Percentiles rank a stretch among this genome's conserved stretches.
Conservation (phyloP, 2,329 filamentous ascomycete genomes). For the Epichloe festucae region DNA sequence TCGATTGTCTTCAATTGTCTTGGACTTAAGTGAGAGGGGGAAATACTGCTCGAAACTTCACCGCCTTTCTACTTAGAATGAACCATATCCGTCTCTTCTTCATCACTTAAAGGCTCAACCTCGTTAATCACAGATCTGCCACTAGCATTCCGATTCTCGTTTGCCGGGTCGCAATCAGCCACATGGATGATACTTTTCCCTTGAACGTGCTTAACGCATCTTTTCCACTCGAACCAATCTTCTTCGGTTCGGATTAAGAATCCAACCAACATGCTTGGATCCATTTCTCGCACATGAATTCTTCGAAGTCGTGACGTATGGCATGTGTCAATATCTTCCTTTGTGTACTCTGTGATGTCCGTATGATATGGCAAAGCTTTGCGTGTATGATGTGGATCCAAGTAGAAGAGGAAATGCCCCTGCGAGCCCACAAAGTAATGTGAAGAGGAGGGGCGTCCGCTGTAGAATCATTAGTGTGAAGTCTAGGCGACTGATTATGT, state of each 20-base stretch:
- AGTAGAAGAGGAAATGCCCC: slow-evolving; percentile 76
- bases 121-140: slow-evolving; percentile 71
- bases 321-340: slow-evolving; percentile 67
- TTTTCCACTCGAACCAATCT: slow-evolving; percentile 77
- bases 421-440: slow-evolving; percentile 49
- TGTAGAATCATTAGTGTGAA: slow-evolving; percentile 21
- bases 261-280: slow-evolving; percentile 93
- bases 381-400: slow-evolving; percentile 84
- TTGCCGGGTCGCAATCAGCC: slow-evolving; percentile 52
- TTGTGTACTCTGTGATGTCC: slow-evolving; percentile 44
- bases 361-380: slow-evolving; percentile 53
- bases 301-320: slow-evolving; percentile 77
- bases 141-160: slow-evolving; percentile 39
- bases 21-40: not conserved
- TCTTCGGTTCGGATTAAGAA: slow-evolving; percentile 73
- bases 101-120: slow-evolving; percentile 77
- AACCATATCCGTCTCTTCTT: slow-evolving; percentile 34
- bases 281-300: slow-evolving; percentile 82
- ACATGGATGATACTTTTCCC: slow-evolving; percentile 82
- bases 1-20: no score
- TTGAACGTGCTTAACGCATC: slow-evolving; percentile 58
- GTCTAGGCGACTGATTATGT: not conserved
- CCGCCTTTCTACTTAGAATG: slow-evolving; percentile 12
- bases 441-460: slow-evolving; percentile 83
- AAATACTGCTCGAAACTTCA: not conserved